These are phyloP conservation scores for Pleurostoma richardsiae DNA, from an alignment of 2,329 filamentous ascomycete genomes.

Conservation along the genomic window DNA sequence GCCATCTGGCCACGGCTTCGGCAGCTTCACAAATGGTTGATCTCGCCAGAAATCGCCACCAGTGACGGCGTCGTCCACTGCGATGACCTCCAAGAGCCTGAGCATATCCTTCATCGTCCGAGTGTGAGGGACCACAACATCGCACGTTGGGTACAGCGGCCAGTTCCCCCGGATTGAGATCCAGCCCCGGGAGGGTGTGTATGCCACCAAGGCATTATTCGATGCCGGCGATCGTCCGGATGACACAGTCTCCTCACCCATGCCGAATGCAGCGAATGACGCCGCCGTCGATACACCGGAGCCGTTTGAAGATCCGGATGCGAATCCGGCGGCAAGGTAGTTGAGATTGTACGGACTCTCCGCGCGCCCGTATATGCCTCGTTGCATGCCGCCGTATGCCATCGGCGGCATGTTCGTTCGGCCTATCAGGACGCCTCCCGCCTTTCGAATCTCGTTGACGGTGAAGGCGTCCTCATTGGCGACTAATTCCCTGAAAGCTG, in stretches of 20 bases:
- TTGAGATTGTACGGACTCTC: constrained; percentile 50
- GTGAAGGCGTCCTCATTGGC: constrained; percentile 48
- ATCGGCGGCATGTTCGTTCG: constrained; percentile 57
- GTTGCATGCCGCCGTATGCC: constrained; percentile 53
- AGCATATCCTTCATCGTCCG: constrained; percentile 45
- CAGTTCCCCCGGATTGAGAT: constrained; percentile 1
- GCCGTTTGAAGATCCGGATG: constrained; percentile 54
- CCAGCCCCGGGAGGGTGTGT: constrained; percentile 2
- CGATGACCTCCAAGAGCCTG: constrained; percentile 40
- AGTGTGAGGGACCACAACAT: constrained; percentile 12
- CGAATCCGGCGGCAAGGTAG: constrained; percentile 49
- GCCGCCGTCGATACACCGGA: constrained; percentile 44
- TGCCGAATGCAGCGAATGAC: constrained; percentile 45
- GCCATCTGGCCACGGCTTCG: constrained; percentile 8
- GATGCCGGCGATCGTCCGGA: constrained; percentile 41
- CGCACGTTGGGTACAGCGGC: constrained; percentile 2
- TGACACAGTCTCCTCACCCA: constrained; percentile 51
- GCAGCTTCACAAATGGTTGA: constrained; percentile 38
- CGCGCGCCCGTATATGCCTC: constrained; percentile 50
- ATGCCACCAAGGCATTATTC: constrained; percentile 4
- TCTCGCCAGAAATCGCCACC: constrained; percentile 50
- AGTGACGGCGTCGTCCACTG: constrained; percentile 30
- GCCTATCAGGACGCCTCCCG: constrained; percentile 46
- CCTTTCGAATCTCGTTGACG: constrained; percentile 37
- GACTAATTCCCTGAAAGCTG: constrained; percentile 43